These are phyloP conservation scores for Backusella luteola DNA, from an alignment of 192 early-diverging fungal genomes.

Conservation along the genomic window DNA sequence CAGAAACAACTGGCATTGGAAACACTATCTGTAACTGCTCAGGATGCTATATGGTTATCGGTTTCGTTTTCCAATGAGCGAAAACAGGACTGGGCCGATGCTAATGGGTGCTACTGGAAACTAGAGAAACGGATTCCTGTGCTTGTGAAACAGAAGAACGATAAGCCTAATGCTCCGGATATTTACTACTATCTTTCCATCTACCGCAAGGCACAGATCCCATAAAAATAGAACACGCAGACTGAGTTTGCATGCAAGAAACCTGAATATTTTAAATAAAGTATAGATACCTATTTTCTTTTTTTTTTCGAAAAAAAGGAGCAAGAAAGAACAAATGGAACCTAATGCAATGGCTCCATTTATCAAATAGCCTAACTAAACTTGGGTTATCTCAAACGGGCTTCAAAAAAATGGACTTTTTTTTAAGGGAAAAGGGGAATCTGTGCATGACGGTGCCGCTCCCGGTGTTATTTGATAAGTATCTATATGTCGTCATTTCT, in stretches of 20 bases:
- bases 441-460: background rate
- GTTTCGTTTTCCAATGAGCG: constrained; percentile 17
- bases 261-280: background rate
- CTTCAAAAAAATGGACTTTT: background rate
- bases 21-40: background rate
- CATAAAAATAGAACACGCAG: background rate
- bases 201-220: background rate
- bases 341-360: background rate
- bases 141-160: constrained; percentile 3
- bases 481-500: no score
- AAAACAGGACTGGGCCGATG: constrained; percentile 2
- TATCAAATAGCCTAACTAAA: background rate
- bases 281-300: background rate
- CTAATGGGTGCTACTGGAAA: background rate
- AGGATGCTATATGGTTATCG: constrained; percentile 14
- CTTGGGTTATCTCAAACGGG: background rate
- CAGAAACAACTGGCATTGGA: background rate
- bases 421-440: background rate
- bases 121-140: background rate
- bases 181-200: constrained; percentile 11
- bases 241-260: background rate
- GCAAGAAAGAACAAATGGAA: background rate
- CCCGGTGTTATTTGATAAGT: no score
- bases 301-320: background rate
- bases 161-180: constrained; percentile 12